Evolutionary conservation across 257 asterid genomes (phyloP).

Genomic region (Parsonsia alboflavescens): DNA sequence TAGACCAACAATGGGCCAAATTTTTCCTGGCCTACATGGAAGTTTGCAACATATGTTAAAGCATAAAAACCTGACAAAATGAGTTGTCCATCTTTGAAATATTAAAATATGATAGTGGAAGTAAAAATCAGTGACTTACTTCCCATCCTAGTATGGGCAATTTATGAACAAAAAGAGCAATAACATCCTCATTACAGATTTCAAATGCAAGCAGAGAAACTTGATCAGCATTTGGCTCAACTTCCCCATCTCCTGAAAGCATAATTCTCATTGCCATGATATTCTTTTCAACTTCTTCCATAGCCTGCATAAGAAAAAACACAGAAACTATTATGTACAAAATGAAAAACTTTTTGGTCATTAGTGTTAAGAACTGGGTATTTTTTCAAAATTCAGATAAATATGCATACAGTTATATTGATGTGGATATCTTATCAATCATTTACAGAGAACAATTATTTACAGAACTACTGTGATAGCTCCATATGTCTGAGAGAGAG

Average conservation of each 20-base stretch:
- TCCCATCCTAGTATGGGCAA: conserved; percentile 93
- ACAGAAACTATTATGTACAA: conserved; percentile 8
- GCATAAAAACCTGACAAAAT: conserved; percentile 11
- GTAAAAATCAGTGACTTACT: conserved; percentile 42
- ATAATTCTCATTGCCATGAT: conserved; percentile 69
- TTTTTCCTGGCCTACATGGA: conserved; percentile 73
- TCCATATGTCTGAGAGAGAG: neutral
- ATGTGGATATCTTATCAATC: no score
- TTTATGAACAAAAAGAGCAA: conserved; percentile 85
- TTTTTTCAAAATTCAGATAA: neutral
- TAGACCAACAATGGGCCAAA: conserved; percentile 87
- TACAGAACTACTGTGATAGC: neutral
- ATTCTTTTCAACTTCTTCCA: conserved; percentile 99
- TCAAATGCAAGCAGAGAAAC: conserved; percentile 71
- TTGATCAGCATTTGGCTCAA: conserved; percentile 78
- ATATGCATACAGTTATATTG: neutral
- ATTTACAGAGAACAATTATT: no score
- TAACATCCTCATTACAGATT: conserved; percentile 76
- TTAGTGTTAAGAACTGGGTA: neutral
- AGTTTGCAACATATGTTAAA: conserved; percentile 24
- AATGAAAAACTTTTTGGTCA: neutral
- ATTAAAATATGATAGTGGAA: neutral
- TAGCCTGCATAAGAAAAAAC: conserved; percentile 46
- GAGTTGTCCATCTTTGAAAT: neutral
- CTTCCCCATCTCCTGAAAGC: conserved; percentile 91